Evolutionary conservation across 495 filamentous ascomycete species (phyloP).

Genomic region (Penicillium salamii): DNA sequence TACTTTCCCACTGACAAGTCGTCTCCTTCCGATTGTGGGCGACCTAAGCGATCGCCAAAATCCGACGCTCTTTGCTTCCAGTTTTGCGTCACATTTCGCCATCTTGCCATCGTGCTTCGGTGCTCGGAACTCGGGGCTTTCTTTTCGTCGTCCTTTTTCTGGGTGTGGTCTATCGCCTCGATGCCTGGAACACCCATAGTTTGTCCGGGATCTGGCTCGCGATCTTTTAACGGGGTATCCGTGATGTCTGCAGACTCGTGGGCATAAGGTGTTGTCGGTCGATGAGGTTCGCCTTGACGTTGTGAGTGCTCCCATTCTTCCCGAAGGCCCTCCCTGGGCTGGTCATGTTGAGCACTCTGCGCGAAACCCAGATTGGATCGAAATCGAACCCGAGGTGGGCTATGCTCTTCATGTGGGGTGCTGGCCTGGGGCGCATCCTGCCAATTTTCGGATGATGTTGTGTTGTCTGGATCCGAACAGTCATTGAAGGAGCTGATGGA

Average conservation of each 20-base stretch:
- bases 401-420: neutral
- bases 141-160: slow-evolving; percentile 1
- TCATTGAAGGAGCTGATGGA: slow-evolving; percentile 1
- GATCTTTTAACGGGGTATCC: slow-evolving; percentile 12
- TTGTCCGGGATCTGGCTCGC: slow-evolving; percentile 1
- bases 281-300: slow-evolving; percentile 8
- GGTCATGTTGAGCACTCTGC: neutral
- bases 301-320: slow-evolving; percentile 12
- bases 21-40: slow-evolving; percentile 20
- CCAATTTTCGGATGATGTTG: neutral
- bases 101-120: neutral
- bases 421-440: neutral
- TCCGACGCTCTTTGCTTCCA: slow-evolving; percentile 7
- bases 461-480: neutral
- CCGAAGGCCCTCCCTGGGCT: neutral
- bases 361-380: slow-evolving; percentile 6
- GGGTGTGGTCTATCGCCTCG: neutral
- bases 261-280: slow-evolving; percentile 11
- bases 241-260: slow-evolving; percentile 17
- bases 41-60: slow-evolving; percentile 18
- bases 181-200: neutral
- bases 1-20: slow-evolving; percentile 24
- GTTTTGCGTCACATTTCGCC: neutral
- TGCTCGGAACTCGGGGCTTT: neutral
- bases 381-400: slow-evolving; percentile 18